phyloP scores from a whole-genome alignment of 331 rosid species.

The Stylosanthes scabra region DNA sequence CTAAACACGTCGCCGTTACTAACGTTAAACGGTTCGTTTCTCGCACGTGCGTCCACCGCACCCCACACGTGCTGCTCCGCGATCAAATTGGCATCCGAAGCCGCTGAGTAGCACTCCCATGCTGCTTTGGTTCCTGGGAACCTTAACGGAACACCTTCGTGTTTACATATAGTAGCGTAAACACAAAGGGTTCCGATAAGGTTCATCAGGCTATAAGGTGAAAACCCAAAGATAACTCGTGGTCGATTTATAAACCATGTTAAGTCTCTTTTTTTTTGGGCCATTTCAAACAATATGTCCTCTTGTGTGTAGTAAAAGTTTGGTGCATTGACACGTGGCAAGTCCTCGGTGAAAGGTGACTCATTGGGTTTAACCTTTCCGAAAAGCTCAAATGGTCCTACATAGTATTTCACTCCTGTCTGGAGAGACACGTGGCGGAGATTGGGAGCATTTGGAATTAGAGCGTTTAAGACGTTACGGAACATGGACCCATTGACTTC shows the following conservation, averaged over 20 bases:
- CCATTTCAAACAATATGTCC: conserved; percentile 46
- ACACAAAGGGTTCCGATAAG: conserved; percentile 62
- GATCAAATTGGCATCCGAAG: conserved; percentile 59
- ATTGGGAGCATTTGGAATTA: conserved; percentile 42
- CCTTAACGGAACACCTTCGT: conserved; percentile 55
- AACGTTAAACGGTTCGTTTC: conserved; percentile 63
- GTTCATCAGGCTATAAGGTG: conserved; percentile 55
- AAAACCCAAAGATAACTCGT: conserved; percentile 43
- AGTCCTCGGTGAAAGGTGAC: conserved; percentile 43
- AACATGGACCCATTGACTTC: conserved; percentile 43
- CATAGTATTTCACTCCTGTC: conserved; percentile 39
- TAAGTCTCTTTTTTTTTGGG: conserved; percentile 8
- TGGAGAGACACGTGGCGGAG: conserved; percentile 46
- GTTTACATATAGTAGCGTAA: conserved; percentile 73
- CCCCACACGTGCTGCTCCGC: conserved; percentile 76
- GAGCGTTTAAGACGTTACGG: conserved; percentile 33
- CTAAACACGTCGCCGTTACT: conserved; percentile 67
- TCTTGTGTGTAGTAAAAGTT: conserved; percentile 49
- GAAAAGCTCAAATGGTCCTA: conserved; percentile 28
- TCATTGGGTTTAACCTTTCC: conserved; percentile 37
- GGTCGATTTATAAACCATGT: conserved; percentile 52
- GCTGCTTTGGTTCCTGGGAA: conserved; percentile 60
- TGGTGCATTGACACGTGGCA: conserved; percentile 30
- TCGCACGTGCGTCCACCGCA: conserved; percentile 58
- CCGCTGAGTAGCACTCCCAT: conserved; percentile 61